A percentile compares a stretch with the other conserved stretches of the same genome.
Conservation (phyloP, 2,329 filamentous ascomycete species). For the Trichoderma sp. region DNA sequence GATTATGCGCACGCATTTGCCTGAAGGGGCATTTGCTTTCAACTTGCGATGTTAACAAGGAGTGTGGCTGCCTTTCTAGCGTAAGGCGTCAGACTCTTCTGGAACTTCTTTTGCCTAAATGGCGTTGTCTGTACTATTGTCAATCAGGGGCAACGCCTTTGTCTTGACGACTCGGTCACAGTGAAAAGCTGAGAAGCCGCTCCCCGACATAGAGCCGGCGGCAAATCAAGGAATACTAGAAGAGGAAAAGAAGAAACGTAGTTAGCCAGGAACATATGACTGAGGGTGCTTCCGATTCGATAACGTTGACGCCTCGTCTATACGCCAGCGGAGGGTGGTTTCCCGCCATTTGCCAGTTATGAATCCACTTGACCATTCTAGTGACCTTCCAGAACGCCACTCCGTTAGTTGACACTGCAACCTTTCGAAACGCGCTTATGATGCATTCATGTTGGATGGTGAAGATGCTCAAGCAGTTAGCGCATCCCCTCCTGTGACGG, state of each 20-base stretch:
- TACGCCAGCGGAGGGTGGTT: neutral
- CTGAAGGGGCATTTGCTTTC: neutral
- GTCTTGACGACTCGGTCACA: constrained; percentile 19
- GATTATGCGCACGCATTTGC: neutral
- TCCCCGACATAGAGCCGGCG: constrained; percentile 1
- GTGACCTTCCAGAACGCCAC: constrained; percentile 13
- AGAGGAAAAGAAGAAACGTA: neutral
- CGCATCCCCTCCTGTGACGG: neutral
- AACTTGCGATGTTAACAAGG: neutral
- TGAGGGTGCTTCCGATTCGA: constrained; percentile 9
- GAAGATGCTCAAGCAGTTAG: neutral
- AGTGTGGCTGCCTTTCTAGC: neutral
- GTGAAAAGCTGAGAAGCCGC: neutral
- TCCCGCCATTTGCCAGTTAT: neutral
- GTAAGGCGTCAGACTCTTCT: constrained; percentile 22
- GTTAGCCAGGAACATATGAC: constrained; percentile 25
- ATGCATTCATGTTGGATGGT: neutral
- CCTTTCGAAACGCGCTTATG: neutral
- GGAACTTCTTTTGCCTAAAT: neutral
- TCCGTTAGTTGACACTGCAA: neutral
- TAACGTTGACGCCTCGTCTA: constrained; percentile 17
- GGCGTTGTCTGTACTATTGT: neutral
- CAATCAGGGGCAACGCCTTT: neutral
- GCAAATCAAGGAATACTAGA: neutral
- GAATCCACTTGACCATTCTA: constrained; percentile 14